These are phyloP conservation scores for Allomyces macrogynus DNA, from an alignment of 192 early-diverging fungal genomes.

Conservation along the genomic window DNA sequence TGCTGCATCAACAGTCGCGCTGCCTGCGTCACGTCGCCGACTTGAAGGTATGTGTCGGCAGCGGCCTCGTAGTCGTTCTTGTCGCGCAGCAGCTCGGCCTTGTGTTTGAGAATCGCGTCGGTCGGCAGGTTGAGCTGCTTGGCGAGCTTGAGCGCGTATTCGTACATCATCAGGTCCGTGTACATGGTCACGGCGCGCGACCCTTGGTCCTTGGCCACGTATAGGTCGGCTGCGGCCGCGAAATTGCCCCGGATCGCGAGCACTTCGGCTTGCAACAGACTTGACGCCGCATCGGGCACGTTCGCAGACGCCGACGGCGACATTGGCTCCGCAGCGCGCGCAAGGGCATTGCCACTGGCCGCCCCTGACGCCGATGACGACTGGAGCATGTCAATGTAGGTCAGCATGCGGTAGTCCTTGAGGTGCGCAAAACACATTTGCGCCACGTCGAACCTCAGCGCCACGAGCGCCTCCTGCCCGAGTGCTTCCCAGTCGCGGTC, in stretches of 20 bases:
- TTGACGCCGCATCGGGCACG: no score
- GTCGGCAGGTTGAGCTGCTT: conserved; percentile 19
- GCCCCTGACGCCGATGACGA: neutral
- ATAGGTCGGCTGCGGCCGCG: conserved; percentile 6
- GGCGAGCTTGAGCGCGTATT: conserved; percentile 28
- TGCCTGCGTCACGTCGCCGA: conserved; percentile 31
- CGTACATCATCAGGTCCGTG: conserved; percentile 35
- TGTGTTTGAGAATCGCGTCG: conserved; percentile 24
- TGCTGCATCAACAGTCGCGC: conserved; percentile 28
- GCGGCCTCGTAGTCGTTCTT: conserved; percentile 33
- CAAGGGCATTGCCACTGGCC: neutral
- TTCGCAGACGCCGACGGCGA: no score
- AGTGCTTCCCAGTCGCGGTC: conserved; percentile 31
- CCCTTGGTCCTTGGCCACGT: neutral
- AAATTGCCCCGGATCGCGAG: conserved; percentile 22
- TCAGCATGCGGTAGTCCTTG: conserved; percentile 14
- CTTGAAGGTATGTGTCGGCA: conserved; percentile 30
- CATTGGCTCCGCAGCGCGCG: neutral
- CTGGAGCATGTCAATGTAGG: conserved; percentile 20
- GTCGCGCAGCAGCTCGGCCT: conserved; percentile 31
- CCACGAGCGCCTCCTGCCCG: conserved; percentile 23
- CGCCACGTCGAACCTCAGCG: conserved; percentile 22
- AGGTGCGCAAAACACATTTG: conserved; percentile 22
- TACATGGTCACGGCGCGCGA: conserved; percentile 15
- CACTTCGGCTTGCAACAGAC: conserved; percentile 22